These are phyloP conservation scores for Earliella scabrosa DNA, from an alignment of 1,284 basidiomycete genomes.

Conservation along the genomic window DNA sequence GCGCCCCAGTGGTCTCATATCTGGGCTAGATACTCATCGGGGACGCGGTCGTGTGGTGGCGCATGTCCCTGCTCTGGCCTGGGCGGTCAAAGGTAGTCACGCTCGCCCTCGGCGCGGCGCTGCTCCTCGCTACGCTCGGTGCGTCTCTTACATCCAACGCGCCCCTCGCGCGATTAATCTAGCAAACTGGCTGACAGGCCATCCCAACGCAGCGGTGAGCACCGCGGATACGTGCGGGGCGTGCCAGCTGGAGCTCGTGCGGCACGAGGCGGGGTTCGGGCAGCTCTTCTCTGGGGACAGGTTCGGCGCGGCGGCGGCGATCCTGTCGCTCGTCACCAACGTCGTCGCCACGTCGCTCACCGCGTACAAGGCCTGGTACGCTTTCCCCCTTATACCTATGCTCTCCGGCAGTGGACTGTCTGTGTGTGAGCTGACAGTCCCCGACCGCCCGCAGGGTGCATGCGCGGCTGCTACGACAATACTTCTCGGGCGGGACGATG, in stretches of 20 bases:
- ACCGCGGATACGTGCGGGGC: background rate
- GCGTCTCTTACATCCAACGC: background rate
- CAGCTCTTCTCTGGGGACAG: background rate
- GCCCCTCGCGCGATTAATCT: too few species aligned
- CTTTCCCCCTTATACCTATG: background rate
- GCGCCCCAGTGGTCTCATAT: background rate
- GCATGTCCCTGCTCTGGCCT: background rate
- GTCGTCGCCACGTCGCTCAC: background rate
- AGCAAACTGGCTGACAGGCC: too few species aligned
- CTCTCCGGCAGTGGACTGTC: background rate
- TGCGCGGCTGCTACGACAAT: background rate
- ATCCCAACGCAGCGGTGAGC: background rate
- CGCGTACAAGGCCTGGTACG: conserved; percentile 3
- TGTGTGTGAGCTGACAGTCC: background rate
- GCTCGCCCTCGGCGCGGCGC: background rate
- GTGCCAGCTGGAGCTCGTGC: background rate
- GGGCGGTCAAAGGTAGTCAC: background rate
- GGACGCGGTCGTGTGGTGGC: background rate
- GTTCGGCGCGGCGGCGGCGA: background rate
- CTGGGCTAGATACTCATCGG: background rate
- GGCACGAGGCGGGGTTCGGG: background rate
- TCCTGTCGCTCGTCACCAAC: conserved; percentile 1
- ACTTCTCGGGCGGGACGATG: background rate
- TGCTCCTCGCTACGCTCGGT: background rate
- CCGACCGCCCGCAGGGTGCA: background rate